phyloP scores from a whole-genome alignment of 768 basidiomycete genomes.

The Exidia glandulosa region DNA sequence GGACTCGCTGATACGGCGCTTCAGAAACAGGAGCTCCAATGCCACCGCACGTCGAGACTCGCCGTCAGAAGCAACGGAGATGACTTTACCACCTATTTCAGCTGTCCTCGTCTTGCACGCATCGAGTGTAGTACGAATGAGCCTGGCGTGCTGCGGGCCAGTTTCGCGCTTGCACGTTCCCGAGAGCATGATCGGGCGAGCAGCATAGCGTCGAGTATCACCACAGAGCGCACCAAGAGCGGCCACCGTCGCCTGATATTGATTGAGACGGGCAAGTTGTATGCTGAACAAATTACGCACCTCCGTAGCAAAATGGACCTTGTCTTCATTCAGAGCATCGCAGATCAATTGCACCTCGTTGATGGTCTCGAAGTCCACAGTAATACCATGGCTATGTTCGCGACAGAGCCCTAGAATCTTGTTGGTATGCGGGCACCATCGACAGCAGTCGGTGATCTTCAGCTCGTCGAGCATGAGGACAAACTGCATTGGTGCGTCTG shows the following conservation, averaged over 20 bases:
- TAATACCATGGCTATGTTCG: constrained; percentile 9
- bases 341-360: constrained; percentile 2
- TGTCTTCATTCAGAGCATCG: constrained; percentile 4
- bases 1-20: constrained; percentile 5
- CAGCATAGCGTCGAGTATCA: constrained; percentile 13
- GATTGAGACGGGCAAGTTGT: not conserved
- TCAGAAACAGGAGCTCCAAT: constrained; percentile 15
- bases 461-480: constrained; percentile 16
- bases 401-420: constrained; percentile 14
- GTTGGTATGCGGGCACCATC: constrained; percentile 14
- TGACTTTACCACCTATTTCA: constrained; percentile 1
- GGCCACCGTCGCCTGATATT: constrained; percentile 14
- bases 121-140: constrained; percentile 11
- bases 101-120: not conserved
- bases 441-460: constrained; percentile 8
- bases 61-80: constrained; percentile 20
- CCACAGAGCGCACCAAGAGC: constrained; percentile 13
- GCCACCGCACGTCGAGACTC: constrained; percentile 18
- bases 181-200: constrained; percentile 14
- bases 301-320: constrained; percentile 5
- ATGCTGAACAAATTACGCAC: not conserved
- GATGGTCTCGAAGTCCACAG: constrained; percentile 10
- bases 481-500: not conserved
- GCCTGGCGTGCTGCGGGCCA: constrained; percentile 9
- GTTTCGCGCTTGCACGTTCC: constrained; percentile 18